Conservation (phyloP, 805 yeast species). For the Pichia scutulata region DNA sequence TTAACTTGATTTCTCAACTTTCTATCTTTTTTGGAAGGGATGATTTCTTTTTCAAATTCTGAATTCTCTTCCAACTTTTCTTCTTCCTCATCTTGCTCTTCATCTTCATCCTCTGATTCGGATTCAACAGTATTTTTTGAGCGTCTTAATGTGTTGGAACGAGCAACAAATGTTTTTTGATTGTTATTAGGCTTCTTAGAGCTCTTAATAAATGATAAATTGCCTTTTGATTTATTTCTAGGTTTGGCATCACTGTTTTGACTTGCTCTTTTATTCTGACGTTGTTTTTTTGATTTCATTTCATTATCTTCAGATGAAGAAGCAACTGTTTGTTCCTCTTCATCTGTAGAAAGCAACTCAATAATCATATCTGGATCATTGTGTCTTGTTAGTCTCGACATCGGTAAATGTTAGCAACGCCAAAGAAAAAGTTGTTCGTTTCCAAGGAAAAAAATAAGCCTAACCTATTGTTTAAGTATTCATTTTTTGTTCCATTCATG, state of each 20-base stretch:
- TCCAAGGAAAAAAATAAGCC: too few species aligned
- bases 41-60: too few species aligned
- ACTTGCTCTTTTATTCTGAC: neutral
- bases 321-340: neutral
- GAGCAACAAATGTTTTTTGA: neutral
- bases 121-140: neutral
- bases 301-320: neutral
- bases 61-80: too few species aligned
- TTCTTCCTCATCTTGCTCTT: neutral
- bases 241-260: neutral
- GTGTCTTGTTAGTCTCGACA: neutral
- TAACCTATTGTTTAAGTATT: too few species aligned
- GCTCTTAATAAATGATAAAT: neutral
- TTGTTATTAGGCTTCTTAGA: neutral
- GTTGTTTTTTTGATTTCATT: neutral
- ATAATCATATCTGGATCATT: neutral
- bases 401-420: neutral
- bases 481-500: too few species aligned
- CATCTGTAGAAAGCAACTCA: constrained; percentile 6
- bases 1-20: neutral
- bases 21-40: neutral
- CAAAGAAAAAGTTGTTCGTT: too few species aligned
- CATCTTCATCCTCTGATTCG: neutral
- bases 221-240: neutral
- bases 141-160: neutral